Evolutionary conservation across 768 basidiomycete genomes (phyloP).

Genomic region (Suillus ampliporus): DNA sequence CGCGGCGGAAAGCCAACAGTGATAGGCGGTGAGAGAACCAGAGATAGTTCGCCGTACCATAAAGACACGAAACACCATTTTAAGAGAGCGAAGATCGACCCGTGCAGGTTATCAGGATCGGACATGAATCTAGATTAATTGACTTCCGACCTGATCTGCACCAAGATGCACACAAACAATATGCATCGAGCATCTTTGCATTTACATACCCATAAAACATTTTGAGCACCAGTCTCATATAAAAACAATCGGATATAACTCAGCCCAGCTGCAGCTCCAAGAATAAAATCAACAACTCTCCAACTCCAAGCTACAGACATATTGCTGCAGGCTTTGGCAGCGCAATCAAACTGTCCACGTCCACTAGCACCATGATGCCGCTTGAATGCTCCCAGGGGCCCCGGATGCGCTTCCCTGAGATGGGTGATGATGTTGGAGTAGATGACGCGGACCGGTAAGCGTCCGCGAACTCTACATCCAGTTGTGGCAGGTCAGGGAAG

Average conservation of each 20-base stretch:
- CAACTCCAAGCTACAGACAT: slow-evolving; percentile 16
- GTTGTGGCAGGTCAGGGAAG: slow-evolving; percentile 30
- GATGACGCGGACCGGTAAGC: slow-evolving; percentile 19
- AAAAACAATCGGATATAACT: slow-evolving; percentile 8
- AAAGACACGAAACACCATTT: not conserved
- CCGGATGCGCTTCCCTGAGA: slow-evolving; percentile 35
- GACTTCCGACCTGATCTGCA: not conserved
- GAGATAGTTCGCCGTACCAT: not conserved
- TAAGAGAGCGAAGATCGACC: slow-evolving; percentile 2
- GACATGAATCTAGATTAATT: not conserved
- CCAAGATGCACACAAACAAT: slow-evolving; percentile 1
- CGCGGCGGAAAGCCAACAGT: not conserved
- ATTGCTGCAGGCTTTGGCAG: slow-evolving; percentile 51
- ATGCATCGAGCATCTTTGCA: slow-evolving; percentile 17
- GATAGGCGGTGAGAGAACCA: not conserved
- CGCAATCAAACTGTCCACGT: slow-evolving; percentile 53
- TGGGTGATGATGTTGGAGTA: slow-evolving; percentile 24
- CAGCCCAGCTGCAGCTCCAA: slow-evolving; percentile 11
- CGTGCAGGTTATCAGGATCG: not conserved
- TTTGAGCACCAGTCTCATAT: slow-evolving; percentile 18
- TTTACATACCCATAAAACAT: slow-evolving; percentile 8
- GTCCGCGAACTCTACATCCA: slow-evolving; percentile 26
- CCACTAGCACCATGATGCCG: slow-evolving; percentile 46
- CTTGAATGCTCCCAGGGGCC: slow-evolving; percentile 68
- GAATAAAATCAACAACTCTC: no score